phyloP scores from a whole-genome alignment of 164 flowering plant species.

The Vitis rotundifolia region DNA sequence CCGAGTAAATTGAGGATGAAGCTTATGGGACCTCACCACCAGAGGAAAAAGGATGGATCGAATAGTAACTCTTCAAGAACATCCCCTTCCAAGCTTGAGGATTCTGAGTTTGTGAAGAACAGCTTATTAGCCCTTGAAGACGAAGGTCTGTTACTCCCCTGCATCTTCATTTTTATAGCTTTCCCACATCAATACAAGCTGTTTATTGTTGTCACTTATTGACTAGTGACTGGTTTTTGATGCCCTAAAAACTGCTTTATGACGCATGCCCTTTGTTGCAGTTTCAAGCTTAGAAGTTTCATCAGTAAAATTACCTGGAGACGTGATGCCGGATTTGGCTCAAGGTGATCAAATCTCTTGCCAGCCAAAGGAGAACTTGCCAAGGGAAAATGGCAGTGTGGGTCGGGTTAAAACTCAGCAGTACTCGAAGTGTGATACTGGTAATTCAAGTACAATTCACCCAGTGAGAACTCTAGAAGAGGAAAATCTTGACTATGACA shows the following conservation, averaged over 20 bases:
- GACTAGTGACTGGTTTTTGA: too few species aligned
- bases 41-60: slow-evolving; percentile 66
- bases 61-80: slow-evolving; percentile 75
- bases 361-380: slow-evolving; percentile 24
- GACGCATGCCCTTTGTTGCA: slow-evolving; percentile 13
- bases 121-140: slow-evolving; percentile 59
- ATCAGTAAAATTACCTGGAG: slow-evolving; percentile 17
- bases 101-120: slow-evolving; percentile 62
- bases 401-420: slow-evolving; percentile 35
- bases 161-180: background rate
- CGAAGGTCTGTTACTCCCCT: slow-evolving; percentile 33
- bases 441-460: slow-evolving; percentile 56
- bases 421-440: slow-evolving; percentile 27
- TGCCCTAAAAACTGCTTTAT: background rate
- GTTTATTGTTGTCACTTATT: background rate
- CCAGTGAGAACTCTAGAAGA: slow-evolving; percentile 61
- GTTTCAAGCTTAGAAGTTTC: slow-evolving; percentile 30
- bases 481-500: slow-evolving; percentile 82
- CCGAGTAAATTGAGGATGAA: slow-evolving; percentile 94
- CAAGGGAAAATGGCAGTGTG: slow-evolving; percentile 26
- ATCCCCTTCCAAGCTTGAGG: slow-evolving; percentile 78
- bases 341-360: slow-evolving; percentile 22
- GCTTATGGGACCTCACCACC: slow-evolving; percentile 63
- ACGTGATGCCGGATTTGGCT: slow-evolving; percentile 12
- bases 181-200: background rate